Percentiles rank a stretch among this genome's conserved stretches.
These are phyloP conservation scores for Crithidia expoeki DNA, from an alignment of 208 protist genomes.

Conservation along the genomic window DNA sequence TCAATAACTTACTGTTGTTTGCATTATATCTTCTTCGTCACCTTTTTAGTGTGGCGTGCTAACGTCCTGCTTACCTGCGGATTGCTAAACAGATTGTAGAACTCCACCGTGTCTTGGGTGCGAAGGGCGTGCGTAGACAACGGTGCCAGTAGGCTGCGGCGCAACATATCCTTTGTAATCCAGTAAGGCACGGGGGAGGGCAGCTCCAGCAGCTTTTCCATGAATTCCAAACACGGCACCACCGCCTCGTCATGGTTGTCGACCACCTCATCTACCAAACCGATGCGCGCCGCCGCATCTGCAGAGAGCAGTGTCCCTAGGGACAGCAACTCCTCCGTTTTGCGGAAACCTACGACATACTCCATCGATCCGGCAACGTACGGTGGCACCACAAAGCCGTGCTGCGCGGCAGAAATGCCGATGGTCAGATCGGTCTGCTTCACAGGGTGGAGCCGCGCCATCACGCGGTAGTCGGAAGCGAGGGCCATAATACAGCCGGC, in stretches of 20 bases:
- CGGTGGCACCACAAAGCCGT: constrained; percentile 70
- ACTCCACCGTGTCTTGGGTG: constrained; percentile 50
- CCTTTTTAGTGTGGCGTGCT: constrained; percentile 12
- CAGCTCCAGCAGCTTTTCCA: constrained; percentile 54
- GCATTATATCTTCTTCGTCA: constrained; percentile 27
- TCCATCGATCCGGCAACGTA: constrained; percentile 67
- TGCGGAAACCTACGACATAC: constrained; percentile 66
- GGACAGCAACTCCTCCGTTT: constrained; percentile 60
- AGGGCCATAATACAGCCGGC: constrained; percentile 75
- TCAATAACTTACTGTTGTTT: too few relatives aligned
- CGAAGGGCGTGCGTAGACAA: constrained; percentile 60
- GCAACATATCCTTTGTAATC: constrained; percentile 63
- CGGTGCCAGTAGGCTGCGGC: constrained; percentile 51
- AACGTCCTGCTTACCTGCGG: constrained; percentile 39
- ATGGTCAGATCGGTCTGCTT: constrained; percentile 45
- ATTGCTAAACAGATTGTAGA: constrained; percentile 62
- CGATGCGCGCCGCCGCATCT: constrained; percentile 48
- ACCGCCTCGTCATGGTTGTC: constrained; percentile 58
- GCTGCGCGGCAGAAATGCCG: constrained; percentile 60
- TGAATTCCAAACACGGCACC: constrained; percentile 58
- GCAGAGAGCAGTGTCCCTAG: constrained; percentile 51
- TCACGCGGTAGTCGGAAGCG: constrained; percentile 78
- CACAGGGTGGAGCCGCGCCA: constrained; percentile 43
- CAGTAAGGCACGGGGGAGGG: constrained; percentile 63
- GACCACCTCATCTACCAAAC: constrained; percentile 78